A percentile compares a stretch with the other conserved stretches of the same genome.
These are phyloP conservation scores for Nidularia sp. DNA, from an alignment of 768 basidiomycete species.

Conservation along the genomic window DNA sequence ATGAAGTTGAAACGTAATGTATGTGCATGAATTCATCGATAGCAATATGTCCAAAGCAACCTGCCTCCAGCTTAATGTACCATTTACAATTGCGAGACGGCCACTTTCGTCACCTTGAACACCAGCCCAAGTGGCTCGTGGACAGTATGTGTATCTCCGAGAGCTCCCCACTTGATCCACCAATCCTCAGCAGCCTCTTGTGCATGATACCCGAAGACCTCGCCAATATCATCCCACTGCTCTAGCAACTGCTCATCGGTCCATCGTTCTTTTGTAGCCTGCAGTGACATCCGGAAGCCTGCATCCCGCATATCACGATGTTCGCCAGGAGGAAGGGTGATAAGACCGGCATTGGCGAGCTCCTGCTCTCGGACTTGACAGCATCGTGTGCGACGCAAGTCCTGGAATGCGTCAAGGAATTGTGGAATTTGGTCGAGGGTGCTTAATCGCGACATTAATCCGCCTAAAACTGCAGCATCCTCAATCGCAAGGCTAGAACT, in stretches of 20 bases:
- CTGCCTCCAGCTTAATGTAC: neutral
- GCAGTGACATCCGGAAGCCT: conserved; percentile 22
- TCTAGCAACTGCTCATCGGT: conserved; percentile 32
- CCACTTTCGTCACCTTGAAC: conserved; percentile 12
- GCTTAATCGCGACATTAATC: conserved; percentile 45
- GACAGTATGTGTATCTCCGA: conserved; percentile 20
- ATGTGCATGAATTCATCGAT: too few species aligned
- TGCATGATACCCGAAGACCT: conserved; percentile 46
- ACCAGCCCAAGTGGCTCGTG: conserved; percentile 10
- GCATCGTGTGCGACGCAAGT: conserved; percentile 44
- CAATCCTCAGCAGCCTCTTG: conserved; percentile 51
- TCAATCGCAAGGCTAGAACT: conserved; percentile 44
- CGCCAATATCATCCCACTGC: conserved; percentile 46
- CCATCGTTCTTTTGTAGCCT: conserved; percentile 20
- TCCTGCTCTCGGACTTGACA: conserved; percentile 38
- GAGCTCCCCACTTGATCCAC: conserved; percentile 55
- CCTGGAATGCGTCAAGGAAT: conserved; percentile 47
- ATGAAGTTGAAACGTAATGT: too few species aligned
- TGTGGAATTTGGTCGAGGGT: conserved; percentile 38
- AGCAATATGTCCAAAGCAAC: too few species aligned
- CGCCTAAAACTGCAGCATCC: conserved; percentile 53
- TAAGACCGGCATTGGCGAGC: conserved; percentile 33
- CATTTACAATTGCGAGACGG: conserved; percentile 2
- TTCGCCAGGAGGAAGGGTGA: conserved; percentile 38
- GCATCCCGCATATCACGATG: conserved; percentile 37